phyloP scores from a whole-genome alignment of 2,329 filamentous ascomycete species.

The Xylariaceae sp. region DNA sequence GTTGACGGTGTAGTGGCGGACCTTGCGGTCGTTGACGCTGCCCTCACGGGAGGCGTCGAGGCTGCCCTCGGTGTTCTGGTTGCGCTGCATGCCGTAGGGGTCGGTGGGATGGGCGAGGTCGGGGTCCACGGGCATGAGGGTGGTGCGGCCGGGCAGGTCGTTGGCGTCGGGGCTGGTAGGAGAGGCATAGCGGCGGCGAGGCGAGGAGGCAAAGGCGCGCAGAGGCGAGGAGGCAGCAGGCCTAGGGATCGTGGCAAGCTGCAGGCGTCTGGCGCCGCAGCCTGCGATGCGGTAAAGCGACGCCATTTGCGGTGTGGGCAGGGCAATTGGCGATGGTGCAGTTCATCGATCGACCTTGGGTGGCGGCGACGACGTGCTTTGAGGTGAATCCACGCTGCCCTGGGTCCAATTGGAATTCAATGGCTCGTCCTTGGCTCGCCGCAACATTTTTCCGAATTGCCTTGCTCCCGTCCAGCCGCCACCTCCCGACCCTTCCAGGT shows the following conservation, averaged over 20 bases:
- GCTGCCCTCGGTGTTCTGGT: slow-evolving; percentile 40
- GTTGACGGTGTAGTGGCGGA: slow-evolving; percentile 99
- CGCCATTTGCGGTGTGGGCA: slow-evolving; percentile 55
- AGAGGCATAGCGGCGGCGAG: slow-evolving; percentile 58
- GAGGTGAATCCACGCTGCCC: neutral
- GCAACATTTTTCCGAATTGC: slow-evolving; percentile 26
- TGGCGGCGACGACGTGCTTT: slow-evolving; percentile 5
- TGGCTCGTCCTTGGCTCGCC: slow-evolving; percentile 18
- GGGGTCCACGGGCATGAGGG: slow-evolving; percentile 63
- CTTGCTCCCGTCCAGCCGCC: too few species aligned
- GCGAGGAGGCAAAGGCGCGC: slow-evolving; percentile 64
- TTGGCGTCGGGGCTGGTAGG: slow-evolving; percentile 43
- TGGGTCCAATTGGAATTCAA: slow-evolving; percentile 23
- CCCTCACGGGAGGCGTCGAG: slow-evolving; percentile 48
- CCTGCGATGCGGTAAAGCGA: slow-evolving; percentile 70
- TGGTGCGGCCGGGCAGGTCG: slow-evolving; percentile 56
- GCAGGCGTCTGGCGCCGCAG: slow-evolving; percentile 66
- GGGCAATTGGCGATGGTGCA: slow-evolving; percentile 28
- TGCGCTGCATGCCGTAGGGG: slow-evolving; percentile 45
- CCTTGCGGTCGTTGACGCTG: slow-evolving; percentile 67
- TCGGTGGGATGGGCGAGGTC: slow-evolving; percentile 56
- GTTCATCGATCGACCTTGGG: slow-evolving; percentile 16
- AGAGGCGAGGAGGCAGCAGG: slow-evolving; percentile 22
- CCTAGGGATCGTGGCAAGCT: slow-evolving; percentile 21
- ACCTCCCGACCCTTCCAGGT: neutral